phyloP scores from a whole-genome alignment of 176 grass and related monocot species.

The Themeda triandra region DNA sequence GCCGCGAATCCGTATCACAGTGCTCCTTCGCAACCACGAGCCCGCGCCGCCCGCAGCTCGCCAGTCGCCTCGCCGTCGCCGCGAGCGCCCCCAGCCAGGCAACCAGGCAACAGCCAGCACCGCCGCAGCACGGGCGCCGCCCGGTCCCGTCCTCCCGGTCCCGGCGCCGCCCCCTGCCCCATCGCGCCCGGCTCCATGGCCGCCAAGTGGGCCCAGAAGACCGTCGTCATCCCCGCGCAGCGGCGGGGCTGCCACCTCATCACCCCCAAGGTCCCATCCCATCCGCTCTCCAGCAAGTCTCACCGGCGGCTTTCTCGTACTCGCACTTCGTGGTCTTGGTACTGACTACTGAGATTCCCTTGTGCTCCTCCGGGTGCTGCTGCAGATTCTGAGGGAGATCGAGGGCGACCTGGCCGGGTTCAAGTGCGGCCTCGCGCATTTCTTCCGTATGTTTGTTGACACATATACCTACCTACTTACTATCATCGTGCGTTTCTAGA shows the following conservation, averaged over 20 bases:
- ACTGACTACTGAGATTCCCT: neutral
- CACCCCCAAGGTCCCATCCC: constrained; percentile 60
- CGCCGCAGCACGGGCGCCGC: constrained; percentile 16
- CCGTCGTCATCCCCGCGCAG: constrained; percentile 72
- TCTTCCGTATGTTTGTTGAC: constrained; percentile 81
- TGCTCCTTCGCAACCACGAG: too few relatives aligned
- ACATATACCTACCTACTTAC: neutral
- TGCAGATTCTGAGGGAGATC: constrained; percentile 81
- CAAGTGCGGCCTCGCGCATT: constrained; percentile 88
- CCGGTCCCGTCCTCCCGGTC: neutral
- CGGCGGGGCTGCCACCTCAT: constrained; percentile 93
- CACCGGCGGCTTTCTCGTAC: neutral
- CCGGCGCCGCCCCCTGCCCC: neutral
- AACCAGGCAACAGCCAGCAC: neutral
- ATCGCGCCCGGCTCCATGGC: constrained; percentile 47
- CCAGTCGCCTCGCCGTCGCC: too few relatives aligned
- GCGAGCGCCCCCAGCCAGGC: neutral
- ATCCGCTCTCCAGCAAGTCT: neutral
- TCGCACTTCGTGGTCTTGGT: neutral
- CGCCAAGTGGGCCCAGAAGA: constrained; percentile 97
- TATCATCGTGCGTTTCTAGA: neutral
- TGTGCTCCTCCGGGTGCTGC: neutral
- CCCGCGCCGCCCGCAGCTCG: too few relatives aligned
- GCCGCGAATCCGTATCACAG: too few relatives aligned
- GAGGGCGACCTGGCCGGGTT: constrained; percentile 78